A percentile compares a stretch with the other conserved stretches of the same genome.
Conservation (phyloP, 202 grass and related monocot species). For the Brachypodium distachyon region DNA sequence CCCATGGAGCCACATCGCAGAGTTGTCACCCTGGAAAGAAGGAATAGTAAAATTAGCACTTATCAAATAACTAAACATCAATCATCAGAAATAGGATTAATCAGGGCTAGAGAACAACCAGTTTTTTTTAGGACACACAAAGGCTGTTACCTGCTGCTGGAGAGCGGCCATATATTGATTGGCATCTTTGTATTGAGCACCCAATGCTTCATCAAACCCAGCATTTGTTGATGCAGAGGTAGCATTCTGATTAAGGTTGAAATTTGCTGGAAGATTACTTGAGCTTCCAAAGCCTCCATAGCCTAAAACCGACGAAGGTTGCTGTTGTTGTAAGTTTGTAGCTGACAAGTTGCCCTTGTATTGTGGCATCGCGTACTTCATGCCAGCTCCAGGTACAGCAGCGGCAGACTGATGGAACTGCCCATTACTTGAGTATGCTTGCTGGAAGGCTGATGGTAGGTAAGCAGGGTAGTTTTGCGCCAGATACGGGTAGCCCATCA, state of each 20-base stretch:
- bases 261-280: constrained; percentile 62
- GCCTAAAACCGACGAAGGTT: constrained; percentile 54
- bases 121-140: background rate
- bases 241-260: constrained; percentile 53
- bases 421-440: constrained; percentile 74
- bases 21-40: constrained; percentile 64
- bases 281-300: constrained; percentile 84
- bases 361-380: constrained; percentile 81
- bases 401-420: constrained; percentile 77
- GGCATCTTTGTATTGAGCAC: constrained; percentile 75
- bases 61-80: background rate
- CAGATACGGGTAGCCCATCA: constrained; percentile 88
- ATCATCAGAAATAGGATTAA: background rate
- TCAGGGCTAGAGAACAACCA: background rate
- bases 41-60: constrained; percentile 1
- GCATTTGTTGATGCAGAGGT: constrained; percentile 54
- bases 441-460: constrained; percentile 83
- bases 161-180: constrained; percentile 77
- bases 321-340: constrained; percentile 49
- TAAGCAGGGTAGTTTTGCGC: constrained; percentile 79
- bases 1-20: constrained; percentile 83
- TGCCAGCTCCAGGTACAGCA: constrained; percentile 58
- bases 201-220: constrained; percentile 79
- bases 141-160: constrained; percentile 65
- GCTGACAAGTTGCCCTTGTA: constrained; percentile 74